Evolutionary conservation across 352 stramenopile species (phyloP).

Genomic region (Globisporangium iwayamae): DNA sequence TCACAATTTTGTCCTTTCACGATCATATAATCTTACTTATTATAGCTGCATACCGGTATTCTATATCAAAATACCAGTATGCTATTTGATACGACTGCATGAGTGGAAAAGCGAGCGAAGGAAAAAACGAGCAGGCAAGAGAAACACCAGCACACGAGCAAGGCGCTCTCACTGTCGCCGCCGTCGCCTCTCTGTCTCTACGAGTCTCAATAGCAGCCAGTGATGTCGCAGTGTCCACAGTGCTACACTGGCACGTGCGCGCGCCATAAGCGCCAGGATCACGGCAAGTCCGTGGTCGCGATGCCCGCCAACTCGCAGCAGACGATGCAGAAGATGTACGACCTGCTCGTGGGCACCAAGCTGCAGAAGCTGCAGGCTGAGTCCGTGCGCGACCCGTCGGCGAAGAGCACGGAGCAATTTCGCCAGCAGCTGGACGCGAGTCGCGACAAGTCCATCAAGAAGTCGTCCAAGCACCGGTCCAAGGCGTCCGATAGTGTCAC

Average conservation of each 20-base stretch:
- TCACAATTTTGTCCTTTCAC: too few species aligned
- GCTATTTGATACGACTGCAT: too few species aligned
- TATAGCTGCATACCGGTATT: too few species aligned
- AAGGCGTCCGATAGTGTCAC: constrained; percentile 16
- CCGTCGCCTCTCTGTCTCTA: neutral
- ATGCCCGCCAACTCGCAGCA: constrained; percentile 47
- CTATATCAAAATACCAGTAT: too few species aligned
- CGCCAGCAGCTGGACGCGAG: constrained; percentile 63
- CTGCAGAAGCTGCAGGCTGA: constrained; percentile 71
- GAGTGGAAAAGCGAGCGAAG: too few species aligned
- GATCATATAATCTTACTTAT: too few species aligned
- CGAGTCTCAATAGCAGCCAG: neutral
- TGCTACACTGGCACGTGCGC: constrained; percentile 78
- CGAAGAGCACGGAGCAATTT: constrained; percentile 42
- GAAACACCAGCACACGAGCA: too few species aligned
- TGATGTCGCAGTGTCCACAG: constrained; percentile 73
- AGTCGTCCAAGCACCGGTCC: constrained; percentile 39
- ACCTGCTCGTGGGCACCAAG: constrained; percentile 63
- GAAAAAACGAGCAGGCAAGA: too few species aligned
- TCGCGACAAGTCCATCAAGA: constrained; percentile 57
- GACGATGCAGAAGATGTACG: constrained; percentile 78
- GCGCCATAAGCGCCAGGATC: constrained; percentile 55
- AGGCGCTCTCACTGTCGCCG: too few species aligned
- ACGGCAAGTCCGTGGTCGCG: constrained; percentile 47
- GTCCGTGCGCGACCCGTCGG: constrained; percentile 34